Conservation (phyloP, 805 yeast species). For the Spathaspora girioi region DNA sequence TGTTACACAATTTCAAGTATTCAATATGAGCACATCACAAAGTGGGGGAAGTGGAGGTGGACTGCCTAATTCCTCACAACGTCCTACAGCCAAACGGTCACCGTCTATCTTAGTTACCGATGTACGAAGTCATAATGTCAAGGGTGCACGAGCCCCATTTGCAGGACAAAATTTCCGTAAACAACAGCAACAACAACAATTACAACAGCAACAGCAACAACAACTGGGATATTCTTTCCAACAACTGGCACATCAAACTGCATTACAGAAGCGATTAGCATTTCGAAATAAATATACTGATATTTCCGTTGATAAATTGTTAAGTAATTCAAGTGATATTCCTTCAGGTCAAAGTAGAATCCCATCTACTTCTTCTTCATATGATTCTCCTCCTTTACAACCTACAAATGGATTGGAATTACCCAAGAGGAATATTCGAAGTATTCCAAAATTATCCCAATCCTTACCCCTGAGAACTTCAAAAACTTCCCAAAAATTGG, state of each 20-base stretch:
- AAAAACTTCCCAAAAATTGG: constrained; percentile 81
- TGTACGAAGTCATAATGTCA: constrained; percentile 54
- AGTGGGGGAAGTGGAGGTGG: neutral
- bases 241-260: constrained; percentile 16
- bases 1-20: neutral
- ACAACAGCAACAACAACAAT: constrained; percentile 20
- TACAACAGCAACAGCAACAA: constrained; percentile 15
- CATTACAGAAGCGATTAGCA: constrained; percentile 26
- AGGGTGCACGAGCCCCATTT: constrained; percentile 68
- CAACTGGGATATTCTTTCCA: constrained; percentile 7
- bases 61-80: constrained; percentile 11
- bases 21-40: neutral
- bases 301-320: constrained; percentile 75
- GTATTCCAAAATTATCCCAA: constrained; percentile 50
- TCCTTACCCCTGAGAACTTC: constrained; percentile 73
- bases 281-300: constrained; percentile 56
- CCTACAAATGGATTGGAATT: neutral
- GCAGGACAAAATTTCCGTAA: constrained; percentile 58
- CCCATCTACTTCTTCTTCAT: constrained; percentile 25
- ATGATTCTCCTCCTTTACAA: neutral
- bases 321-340: constrained; percentile 78
- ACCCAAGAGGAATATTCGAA: constrained; percentile 30
- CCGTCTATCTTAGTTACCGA: constrained; percentile 95
- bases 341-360: constrained; percentile 70
- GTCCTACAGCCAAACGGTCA: constrained; percentile 77